Conservation (phyloP, 2,329 filamentous ascomycete species). For the Claviceps capensis region DNA sequence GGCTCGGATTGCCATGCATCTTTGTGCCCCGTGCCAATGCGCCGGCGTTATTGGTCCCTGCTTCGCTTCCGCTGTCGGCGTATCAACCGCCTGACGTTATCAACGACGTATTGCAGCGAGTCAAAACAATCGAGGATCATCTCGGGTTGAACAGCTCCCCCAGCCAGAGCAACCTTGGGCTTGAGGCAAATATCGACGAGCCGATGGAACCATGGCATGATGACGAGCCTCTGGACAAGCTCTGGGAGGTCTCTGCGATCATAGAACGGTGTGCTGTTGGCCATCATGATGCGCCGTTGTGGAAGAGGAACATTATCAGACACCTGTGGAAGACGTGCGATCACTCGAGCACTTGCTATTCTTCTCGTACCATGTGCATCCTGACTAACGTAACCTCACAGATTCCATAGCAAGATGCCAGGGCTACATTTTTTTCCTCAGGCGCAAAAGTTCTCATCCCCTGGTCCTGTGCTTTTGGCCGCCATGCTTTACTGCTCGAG, state of each 20-base stretch:
- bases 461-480: conserved; percentile 27
- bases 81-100: background rate
- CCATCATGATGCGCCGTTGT: background rate
- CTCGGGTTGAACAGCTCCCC: background rate
- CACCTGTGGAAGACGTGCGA: conserved; percentile 4
- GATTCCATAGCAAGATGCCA: conserved; percentile 30
- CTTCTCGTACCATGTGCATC: background rate
- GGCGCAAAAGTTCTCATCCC: conserved; percentile 27
- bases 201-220: conserved; percentile 1
- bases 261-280: conserved; percentile 1
- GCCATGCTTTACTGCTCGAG: conserved; percentile 30
- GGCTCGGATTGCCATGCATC: conserved; percentile 22
- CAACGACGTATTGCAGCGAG: conserved; percentile 1
- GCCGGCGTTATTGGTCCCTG: conserved; percentile 1
- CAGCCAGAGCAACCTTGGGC: background rate
- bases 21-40: conserved; percentile 27
- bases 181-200: background rate
- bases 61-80: conserved; percentile 8
- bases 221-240: conserved; percentile 2
- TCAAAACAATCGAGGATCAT: conserved; percentile 3
- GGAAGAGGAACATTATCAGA: conserved; percentile 2
- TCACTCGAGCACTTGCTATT: background rate
- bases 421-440: conserved; percentile 30
- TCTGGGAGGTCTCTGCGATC: conserved; percentile 2
- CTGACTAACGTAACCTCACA: conserved; percentile 7